Evolutionary conservation across 1,284 basidiomycete genomes (phyloP), one percentile per base, ranked within the genome.

Genomic region (Ceratorhiza oryzae-sativae): DNA sequence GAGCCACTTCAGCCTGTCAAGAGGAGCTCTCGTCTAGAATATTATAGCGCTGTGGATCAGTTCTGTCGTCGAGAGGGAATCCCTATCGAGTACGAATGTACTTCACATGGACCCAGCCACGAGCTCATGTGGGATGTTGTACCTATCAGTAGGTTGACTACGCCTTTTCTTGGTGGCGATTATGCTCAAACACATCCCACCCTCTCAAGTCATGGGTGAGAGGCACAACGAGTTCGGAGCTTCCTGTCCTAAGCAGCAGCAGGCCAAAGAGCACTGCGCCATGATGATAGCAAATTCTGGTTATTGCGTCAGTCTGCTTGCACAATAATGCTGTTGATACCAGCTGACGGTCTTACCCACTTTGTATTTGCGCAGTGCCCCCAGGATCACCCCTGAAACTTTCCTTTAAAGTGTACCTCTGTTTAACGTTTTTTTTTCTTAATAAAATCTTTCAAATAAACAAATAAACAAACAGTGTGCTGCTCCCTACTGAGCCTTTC

Each of bases 71-170:
- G 45, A 30, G 36, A 58, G 36, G 34, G 34, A 3, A 20, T 65
- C 1, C n/a, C 18, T 3, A 9, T 30, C n/a, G 46, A 45, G 41
- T 13, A 45, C 6, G 42, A n/a, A 8, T 25, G 41, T 3, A 20
- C 39, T 45, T 4, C 36, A 23, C 27, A 3, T 3, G 65, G 65
- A 25, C 65, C 51, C 23, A 23, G 45, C 25, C 12, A 70, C 34
- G 15, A 58, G 12, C 65, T 42, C 8, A 27, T 58, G 0, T 70
- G 65, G 65, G 45, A 39, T 12, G 65, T 58, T 9, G 34, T 41
- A 9, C 65, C 65, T 12, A 70, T 55, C 51, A 70, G 65, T 70
- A 30, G 36, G 65, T 20, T n/a, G 41, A 32, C 23, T 41, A 20
- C 2, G 23, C 6, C 9, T 12, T 23, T 30, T 27, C 39, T 18